Evolutionary conservation across 106 monocot species (phyloP), one percentile per base, ranked within the genome.

Genomic region (Dioscorea alata): DNA sequence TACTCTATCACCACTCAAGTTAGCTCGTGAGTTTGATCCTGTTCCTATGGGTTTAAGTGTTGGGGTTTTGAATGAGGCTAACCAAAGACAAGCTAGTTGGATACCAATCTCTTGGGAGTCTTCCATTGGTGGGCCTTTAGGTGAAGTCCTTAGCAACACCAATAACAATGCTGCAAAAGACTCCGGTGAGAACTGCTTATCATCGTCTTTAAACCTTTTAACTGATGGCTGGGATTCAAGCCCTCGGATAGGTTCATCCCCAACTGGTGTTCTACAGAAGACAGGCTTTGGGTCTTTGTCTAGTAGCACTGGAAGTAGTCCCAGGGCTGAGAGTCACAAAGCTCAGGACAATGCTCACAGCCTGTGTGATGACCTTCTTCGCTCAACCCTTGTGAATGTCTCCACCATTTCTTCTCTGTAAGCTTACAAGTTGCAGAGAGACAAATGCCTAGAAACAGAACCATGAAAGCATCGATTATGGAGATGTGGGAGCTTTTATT

Each of bases 291-390:
- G 78, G 6, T 92, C 92, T 18, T 68, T 92, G 21, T 85, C 93
- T 17, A 83, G 87, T 63, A 93, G 97, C 75, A 82, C 87, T 5
- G 92, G 89, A 2, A 97, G 89, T 50, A 92, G 92, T 74, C 97
- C 97, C 7, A 78, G 84, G 65, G 69, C 76, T 5, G 87, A 87
- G 60, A 78, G 73, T 53, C 34, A 61, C 70, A 82, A 72, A 42
- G 56, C 33, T 12, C 65, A 67, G 59, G 84, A 81, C 16, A 69
- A 69, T 48, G 77, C 70, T 18, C 69, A 75, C 52, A 75, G 72
- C 62, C 49, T 83, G n/a, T 76, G 82, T 57, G 79, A 85, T 33
- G 80, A 83, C 63, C 76, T 79, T 23, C 82, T 87, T n/a, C 77
- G 79, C 50, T 84, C 87, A 49, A 73, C 62, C 52, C 64, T 86